Evolutionary conservation across 2,329 filamentous ascomycete species (phyloP), one percentile per base, ranked within the genome.

Genomic region (Aureobasidium subglaciale): DNA sequence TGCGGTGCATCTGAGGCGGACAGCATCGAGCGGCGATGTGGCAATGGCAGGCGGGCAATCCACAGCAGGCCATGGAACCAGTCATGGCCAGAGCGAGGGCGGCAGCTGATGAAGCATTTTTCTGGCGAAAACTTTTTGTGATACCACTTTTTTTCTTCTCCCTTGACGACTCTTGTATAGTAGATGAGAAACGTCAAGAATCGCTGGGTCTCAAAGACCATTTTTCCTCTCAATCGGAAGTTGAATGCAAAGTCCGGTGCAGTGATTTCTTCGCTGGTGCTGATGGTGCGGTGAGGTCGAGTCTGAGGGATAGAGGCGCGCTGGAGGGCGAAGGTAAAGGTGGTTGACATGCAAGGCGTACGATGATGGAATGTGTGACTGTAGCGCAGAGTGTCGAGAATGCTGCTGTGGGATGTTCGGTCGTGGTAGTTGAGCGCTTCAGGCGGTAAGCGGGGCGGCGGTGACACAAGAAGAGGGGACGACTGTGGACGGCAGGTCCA

Each of bases 171-270:
- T 76, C 88, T 63, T 81, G 84, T 29, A 79, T 88, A 65, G 85
- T 86, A 27, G 79, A 88, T 69, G 93, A 99, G 92, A 93, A 71
- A 96, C 90, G 93, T 93, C 73, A 99, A 99, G 79, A 97, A 99
- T 55, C 52, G 35, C 49, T 41, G 40, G 42, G 50, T 43, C 43
- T 46, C 42, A 58, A 45, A 55, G 57, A 55, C 58, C 55, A 60
- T 29, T 55, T 32, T 41, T 43, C 25, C 30, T 42, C 38, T 54
- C 50, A 24, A 22, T 8, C n/a, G 18, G 13, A 15, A 2, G 38
- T 35, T 30, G 50, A 54, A 38, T 54, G 29, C 20, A 4, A 32
- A 20, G 16, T 20, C 16, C 16, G 18, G 37, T 18, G 40, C 11
- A 13, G 48, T 34, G 15, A 35, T 54, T 43, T 42, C 24, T 32